Conservation (phyloP, 1,139 yeast genomes). For the Protomyces inouyei region DNA sequence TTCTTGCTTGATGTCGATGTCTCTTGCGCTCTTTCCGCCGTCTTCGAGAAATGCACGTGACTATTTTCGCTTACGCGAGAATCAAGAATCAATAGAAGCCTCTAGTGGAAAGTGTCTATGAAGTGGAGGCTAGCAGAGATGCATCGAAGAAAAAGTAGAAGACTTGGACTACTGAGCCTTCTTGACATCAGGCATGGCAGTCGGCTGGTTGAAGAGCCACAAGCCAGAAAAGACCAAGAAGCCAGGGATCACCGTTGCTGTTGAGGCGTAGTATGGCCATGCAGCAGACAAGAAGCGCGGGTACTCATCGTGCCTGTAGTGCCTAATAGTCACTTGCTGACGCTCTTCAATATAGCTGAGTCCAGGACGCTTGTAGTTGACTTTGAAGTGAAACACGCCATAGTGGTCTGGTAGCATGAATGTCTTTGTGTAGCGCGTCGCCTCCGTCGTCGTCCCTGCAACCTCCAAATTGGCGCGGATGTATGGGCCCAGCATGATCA, state of each 20-base stretch:
- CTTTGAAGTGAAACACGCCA: conserved; percentile 86
- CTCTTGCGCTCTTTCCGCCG: too few relatives aligned
- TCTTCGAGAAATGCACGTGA: too few relatives aligned
- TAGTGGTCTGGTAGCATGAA: conserved; percentile 90
- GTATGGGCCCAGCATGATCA: conserved; percentile 91
- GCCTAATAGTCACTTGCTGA: conserved; percentile 78
- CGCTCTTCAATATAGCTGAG: conserved; percentile 60
- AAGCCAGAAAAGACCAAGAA: conserved; percentile 72
- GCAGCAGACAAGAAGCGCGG: conserved; percentile 72
- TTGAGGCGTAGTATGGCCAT: conserved; percentile 80
- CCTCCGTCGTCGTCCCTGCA: conserved; percentile 35
- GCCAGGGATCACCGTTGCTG: conserved; percentile 60
- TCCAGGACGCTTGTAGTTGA: conserved; percentile 80
- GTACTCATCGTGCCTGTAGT: conserved; percentile 92
- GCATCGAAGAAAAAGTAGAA: neutral
- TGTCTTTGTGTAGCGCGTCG: conserved; percentile 48
- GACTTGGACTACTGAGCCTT: neutral
- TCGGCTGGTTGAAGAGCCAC: conserved; percentile 44
- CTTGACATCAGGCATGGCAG: neutral
- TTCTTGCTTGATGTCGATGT: neutral
- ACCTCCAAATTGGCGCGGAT: conserved; percentile 56
- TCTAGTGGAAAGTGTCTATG: too few relatives aligned
- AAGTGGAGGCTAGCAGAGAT: too few relatives aligned
- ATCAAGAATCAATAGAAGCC: too few relatives aligned
- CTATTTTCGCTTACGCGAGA: too few relatives aligned